Base-by-base conservation (phyloP, 495 filamentous ascomycete genomes). In the Trichocladium antarcticum region DNA sequence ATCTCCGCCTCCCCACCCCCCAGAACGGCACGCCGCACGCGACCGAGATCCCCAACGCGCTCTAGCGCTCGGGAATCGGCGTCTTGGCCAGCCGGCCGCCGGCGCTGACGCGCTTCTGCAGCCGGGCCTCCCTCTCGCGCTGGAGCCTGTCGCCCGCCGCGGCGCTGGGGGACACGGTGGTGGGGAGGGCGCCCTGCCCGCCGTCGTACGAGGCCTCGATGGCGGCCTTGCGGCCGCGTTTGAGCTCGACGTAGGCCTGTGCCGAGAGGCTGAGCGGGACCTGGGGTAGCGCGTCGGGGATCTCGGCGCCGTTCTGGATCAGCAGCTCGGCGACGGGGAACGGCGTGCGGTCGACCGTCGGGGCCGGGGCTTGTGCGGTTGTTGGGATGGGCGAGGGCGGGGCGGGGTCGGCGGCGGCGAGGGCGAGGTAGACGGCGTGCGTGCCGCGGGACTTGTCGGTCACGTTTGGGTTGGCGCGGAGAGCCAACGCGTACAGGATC, bases 281-380 rank as follows among this genome's bases (percentile, higher is more conserved):
- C 11, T 37, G 53, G 2, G 61, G 57, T 15, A 82, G 73, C 6
- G 76, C 65, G 1, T 73, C 62, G 0, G 92, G 89, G 15, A 96
- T 84, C 38, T 93, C 87, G 7, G 88, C 89, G 27, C 92, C 92
- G 62, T 97, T 97, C 57, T 95, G 92, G 16, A 97, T 74, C 10
- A 98, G 75, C 41, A 97, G 75, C 67, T 98, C 92, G 22, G 92
- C 93, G 20, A 96, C 70, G 0, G 93, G 83, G 65, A 96, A 98
- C 3, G 74, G 69, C 12, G 58, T 49, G 42, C 72, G 73, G 14
- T 62, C 49, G 12, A 71, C 58, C 1, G 67, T 67, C 41, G 49
- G 5, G 3, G 29, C 56, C 39, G 45, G 45, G 0, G 49, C 24
- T 1, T 37, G 52, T 4, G 50, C 16, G 4, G 47, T 46, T 0